Evolutionary conservation across 1,284 basidiomycete genomes (phyloP).

Genomic region (Ustilago lituana): DNA sequence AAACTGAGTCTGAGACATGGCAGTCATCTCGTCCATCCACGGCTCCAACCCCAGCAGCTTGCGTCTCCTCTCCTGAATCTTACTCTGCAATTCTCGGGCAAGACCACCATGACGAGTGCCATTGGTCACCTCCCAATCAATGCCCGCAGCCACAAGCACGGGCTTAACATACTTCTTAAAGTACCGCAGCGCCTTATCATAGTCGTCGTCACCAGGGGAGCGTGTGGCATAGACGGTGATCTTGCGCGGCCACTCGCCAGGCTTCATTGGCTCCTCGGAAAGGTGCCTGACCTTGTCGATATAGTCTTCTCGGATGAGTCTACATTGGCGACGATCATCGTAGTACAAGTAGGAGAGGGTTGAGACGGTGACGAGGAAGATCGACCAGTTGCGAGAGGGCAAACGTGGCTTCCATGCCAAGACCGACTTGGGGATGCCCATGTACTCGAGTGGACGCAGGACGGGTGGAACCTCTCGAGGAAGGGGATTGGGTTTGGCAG

Average conservation of each 20-base stretch:
- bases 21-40: conserved; percentile 52
- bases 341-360: conserved; percentile 78
- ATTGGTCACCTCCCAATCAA: conserved; percentile 86
- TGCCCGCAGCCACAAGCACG: conserved; percentile 87
- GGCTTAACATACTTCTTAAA: conserved; percentile 99
- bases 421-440: conserved; percentile 69
- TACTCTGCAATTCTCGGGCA: conserved; percentile 77
- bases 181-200: conserved; percentile 81
- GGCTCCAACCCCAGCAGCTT: conserved; percentile 64
- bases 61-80: conserved; percentile 75
- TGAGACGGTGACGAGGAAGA: conserved; percentile 82
- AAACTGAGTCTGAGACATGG: conserved; percentile 72
- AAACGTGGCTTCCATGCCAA: conserved; percentile 71
- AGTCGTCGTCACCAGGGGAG: conserved; percentile 95
- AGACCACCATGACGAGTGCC: conserved; percentile 88
- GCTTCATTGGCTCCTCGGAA: conserved; percentile 75
- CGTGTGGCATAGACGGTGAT: conserved; percentile 86
- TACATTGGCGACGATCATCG: conserved; percentile 84
- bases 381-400: conserved; percentile 91
- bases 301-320: conserved; percentile 79
- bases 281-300: conserved; percentile 81
- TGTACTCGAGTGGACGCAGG: conserved; percentile 68
- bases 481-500: conserved; percentile 23
- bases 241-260: conserved; percentile 79
- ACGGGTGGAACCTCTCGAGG: conserved; percentile 51